Evolutionary conservation across 164 flowering plant species (phyloP).

Genomic region (Macadamia tetraphylla): DNA sequence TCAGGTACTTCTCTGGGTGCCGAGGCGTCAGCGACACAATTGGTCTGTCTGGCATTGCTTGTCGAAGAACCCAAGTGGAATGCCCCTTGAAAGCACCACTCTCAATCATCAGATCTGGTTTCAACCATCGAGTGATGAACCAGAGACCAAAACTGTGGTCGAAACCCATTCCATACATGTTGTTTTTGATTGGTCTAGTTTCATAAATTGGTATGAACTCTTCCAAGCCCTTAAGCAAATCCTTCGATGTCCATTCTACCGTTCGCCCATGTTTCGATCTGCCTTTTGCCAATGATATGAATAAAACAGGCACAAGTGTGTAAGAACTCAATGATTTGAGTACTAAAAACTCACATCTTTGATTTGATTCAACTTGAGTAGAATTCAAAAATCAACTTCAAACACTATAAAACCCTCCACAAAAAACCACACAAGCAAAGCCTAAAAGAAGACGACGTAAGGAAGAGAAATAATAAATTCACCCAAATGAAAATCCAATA

Average conservation of each 20-base stretch:
- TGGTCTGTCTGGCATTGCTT: slow-evolving; percentile 80
- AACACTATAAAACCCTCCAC: background rate
- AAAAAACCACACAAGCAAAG: background rate
- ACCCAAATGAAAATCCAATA: background rate
- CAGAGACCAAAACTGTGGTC: slow-evolving; percentile 99
- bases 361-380: too few relatives aligned
- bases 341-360: background rate
- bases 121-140: slow-evolving; percentile 90
- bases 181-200: slow-evolving; percentile 86
- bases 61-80: slow-evolving; percentile 96
- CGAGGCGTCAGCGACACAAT: slow-evolving; percentile 82
- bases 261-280: slow-evolving; percentile 91
- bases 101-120: slow-evolving; percentile 93
- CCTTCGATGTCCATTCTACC: slow-evolving; percentile 90
- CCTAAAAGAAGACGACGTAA: background rate
- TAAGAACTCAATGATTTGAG: slow-evolving; percentile 8
- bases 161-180: slow-evolving; percentile 97
- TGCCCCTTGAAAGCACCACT: slow-evolving; percentile 99
- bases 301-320: slow-evolving; percentile 26
- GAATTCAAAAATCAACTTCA: background rate
- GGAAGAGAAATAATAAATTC: background rate
- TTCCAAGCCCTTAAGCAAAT: slow-evolving; percentile 84
- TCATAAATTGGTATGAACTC: slow-evolving; percentile 95
- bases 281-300: slow-evolving; percentile 82
- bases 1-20: slow-evolving; percentile 93